Percentiles rank a stretch among this genome's conserved stretches.
These are phyloP conservation scores for Clarireedia sp. DNA, from an alignment of 2,329 filamentous ascomycete genomes.

Conservation along the genomic window DNA sequence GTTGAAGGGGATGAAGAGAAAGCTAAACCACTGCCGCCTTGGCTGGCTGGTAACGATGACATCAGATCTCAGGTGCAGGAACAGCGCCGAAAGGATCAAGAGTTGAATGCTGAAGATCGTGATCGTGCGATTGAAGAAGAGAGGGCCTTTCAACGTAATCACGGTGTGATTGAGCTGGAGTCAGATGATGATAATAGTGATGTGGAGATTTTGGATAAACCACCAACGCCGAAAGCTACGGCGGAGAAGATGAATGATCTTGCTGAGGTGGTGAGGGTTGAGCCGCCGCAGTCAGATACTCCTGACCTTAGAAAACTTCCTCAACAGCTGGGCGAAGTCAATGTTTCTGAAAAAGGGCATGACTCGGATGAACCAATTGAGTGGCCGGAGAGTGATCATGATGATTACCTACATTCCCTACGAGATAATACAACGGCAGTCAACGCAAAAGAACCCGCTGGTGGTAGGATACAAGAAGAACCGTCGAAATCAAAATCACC, in stretches of 20 bases:
- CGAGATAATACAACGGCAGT: constrained; percentile 11
- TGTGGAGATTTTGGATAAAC: constrained; percentile 48
- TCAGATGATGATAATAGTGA: constrained; percentile 44
- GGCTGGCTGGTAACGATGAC: constrained; percentile 59
- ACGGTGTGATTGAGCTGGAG: constrained; percentile 53
- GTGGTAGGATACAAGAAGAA: not conserved
- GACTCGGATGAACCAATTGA: constrained; percentile 33
- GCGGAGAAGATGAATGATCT: constrained; percentile 15
- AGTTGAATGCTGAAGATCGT: constrained; percentile 57
- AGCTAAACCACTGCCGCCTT: constrained; percentile 60
- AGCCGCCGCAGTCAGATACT: constrained; percentile 21
- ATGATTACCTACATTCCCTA: constrained; percentile 19
- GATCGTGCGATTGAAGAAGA: constrained; percentile 50
- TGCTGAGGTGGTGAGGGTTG: constrained; percentile 28
- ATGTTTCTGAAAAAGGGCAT: not conserved
- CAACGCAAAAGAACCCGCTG: not conserved
- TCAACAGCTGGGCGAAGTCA: not conserved
- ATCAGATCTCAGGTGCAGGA: constrained; percentile 56
- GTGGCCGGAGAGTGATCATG: constrained; percentile 47
- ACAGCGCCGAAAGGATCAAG: constrained; percentile 46
- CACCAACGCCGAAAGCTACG: constrained; percentile 22
- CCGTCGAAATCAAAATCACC: constrained; percentile 28
- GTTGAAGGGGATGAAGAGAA: constrained; percentile 27
- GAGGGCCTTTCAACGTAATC: constrained; percentile 37
- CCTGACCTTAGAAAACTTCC: constrained; percentile 20